Base-by-base conservation (phyloP, 1,284 basidiomycete species). In the Ganoderma sp. region DNA sequence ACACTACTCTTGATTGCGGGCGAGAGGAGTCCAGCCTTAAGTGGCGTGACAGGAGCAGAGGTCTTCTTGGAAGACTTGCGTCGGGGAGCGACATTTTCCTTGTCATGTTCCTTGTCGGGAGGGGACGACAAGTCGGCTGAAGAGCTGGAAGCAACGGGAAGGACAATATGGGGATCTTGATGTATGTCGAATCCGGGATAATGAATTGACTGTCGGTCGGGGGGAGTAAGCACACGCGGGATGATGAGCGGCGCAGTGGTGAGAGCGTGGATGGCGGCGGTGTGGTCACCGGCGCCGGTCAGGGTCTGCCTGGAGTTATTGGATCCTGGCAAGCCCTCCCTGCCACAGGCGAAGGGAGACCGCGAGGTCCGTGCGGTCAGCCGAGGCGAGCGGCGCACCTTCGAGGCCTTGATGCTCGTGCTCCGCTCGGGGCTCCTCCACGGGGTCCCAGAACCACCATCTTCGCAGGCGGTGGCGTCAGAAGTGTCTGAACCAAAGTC, bases 181-280 rank as follows among this genome's bases (percentile, higher is more conserved):
- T 85, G 84, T 57, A 93, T 83, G 64, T 82, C 79, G 73, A 93
- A 93, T 19, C 91, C 91, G 10, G 91, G 91, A 76, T 91, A 91
- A 74, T 93, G 92, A 43, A 84, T 80, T 12, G 90, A 91, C 61
- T 85, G 82, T 8, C 84, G 84, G 74, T 90, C 84, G 54, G 80
- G 77, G 28, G 80, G 81, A 19, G 83, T 84, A 41, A 83, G 77
- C 65, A 81, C 82, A 67, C 84, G 85, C 28, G 83, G 80, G 64
- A 84, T 74, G 63, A 78, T 67, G 28, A 75, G 76, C 59, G 72
- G 75, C 67, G 57, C 67, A n/a, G 67, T 28, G 71, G 80, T 80
- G 14, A 82, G 76, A 14, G 76, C 43, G 67, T 61, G 64, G 58
- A 57, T 45, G 60, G 41, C 48, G 39, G 59, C 32, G 39, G 58